Evolutionary conservation across 2,329 filamentous ascomycete genomes (phyloP).

Genomic region (Trichophyton rubrum): DNA sequence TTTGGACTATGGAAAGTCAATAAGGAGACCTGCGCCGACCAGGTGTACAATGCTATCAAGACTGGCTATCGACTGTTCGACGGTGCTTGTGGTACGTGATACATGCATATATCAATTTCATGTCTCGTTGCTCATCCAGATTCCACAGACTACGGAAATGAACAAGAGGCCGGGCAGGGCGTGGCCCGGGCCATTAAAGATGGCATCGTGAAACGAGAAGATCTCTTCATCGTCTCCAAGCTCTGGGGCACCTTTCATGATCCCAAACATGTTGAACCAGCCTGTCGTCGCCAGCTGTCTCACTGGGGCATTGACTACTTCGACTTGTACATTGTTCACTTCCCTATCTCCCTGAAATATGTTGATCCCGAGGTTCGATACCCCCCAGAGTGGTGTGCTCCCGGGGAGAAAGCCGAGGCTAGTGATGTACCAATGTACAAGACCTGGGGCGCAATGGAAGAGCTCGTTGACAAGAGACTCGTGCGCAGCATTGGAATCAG

Average conservation of each 20-base stretch:
- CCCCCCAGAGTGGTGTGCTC: constrained; percentile 65
- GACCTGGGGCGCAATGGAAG: constrained; percentile 74
- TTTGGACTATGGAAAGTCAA: constrained; percentile 66
- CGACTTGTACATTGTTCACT: constrained; percentile 81
- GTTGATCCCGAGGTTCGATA: constrained; percentile 68
- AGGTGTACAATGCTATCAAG: constrained; percentile 61
- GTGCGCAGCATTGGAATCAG: constrained; percentile 64
- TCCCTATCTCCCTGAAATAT: constrained; percentile 75
- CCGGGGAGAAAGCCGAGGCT: constrained; percentile 49
- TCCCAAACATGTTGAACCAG: constrained; percentile 60
- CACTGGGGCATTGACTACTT: constrained; percentile 84
- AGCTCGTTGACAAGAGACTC: constrained; percentile 55
- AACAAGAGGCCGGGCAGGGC: constrained; percentile 64
- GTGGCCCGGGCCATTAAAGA: constrained; percentile 69
- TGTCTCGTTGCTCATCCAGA: not conserved
- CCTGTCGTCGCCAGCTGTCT: constrained; percentile 61
- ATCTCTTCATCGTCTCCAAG: constrained; percentile 87
- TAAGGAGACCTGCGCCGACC: constrained; percentile 58
- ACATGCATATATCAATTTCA: not conserved
- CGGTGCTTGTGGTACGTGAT: constrained; percentile 42
- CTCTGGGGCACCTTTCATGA: constrained; percentile 91
- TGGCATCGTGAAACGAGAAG: constrained; percentile 66
- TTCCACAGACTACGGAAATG: constrained; percentile 65
- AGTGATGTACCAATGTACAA: constrained; percentile 63
- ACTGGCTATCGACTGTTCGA: constrained; percentile 50